Evolutionary conservation across 169 alveolate species (phyloP).

Genomic region (Eimeria falciformis): DNA sequence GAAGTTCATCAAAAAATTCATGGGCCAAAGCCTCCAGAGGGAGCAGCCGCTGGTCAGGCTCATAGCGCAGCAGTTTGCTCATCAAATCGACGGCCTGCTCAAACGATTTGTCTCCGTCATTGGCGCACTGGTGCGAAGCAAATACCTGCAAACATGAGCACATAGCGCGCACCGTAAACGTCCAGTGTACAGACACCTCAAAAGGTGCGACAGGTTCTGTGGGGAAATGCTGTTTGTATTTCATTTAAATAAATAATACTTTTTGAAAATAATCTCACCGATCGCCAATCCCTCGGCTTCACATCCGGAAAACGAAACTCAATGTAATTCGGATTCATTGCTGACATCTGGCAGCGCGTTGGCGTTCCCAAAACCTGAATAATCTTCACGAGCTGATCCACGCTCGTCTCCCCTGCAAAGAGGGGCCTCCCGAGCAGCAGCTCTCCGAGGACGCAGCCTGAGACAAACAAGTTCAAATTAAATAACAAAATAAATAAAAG

Average conservation of each 20-base stretch:
- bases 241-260: too few species aligned
- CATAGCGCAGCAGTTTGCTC: slow-evolving; percentile 87
- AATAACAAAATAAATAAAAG: too few species aligned
- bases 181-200: too few species aligned
- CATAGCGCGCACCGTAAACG: background rate
- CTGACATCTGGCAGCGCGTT: slow-evolving; percentile 92
- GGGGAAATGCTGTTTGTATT: too few species aligned
- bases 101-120: slow-evolving; percentile 85
- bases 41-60: slow-evolving; percentile 89
- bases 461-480: background rate
- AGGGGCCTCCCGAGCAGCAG: slow-evolving; percentile 96
- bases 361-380: slow-evolving; percentile 96
- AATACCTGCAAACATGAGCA: slow-evolving; percentile 6
- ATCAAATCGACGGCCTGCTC: slow-evolving; percentile 88
- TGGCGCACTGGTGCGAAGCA: slow-evolving; percentile 62
- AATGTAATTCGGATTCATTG: slow-evolving; percentile 96
- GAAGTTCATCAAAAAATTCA: slow-evolving; percentile 95
- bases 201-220: too few species aligned
- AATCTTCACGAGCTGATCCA: slow-evolving; percentile 96
- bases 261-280: background rate
- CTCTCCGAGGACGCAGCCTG: slow-evolving; percentile 98
- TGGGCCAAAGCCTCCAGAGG: slow-evolving; percentile 93
- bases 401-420: slow-evolving; percentile 97
- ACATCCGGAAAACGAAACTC: slow-evolving; percentile 94
- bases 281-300: slow-evolving; percentile 88